Percentiles rank a stretch among this genome's conserved stretches.
phyloP scores from a whole-genome alignment of 495 filamentous ascomycete genomes.

The Neurospora sublineolata region DNA sequence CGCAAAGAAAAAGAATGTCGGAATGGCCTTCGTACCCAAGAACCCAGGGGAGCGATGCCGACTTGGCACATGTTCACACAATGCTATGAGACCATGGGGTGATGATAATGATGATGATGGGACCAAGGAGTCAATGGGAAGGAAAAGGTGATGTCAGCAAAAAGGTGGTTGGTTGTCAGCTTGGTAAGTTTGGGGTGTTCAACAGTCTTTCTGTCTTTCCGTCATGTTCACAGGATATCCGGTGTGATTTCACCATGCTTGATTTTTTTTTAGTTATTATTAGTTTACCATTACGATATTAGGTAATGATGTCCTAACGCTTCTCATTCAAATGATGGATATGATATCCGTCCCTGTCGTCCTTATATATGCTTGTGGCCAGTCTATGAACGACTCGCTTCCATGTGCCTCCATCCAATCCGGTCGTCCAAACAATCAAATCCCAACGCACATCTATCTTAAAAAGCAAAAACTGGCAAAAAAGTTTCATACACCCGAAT shows the following conservation, averaged over 20 bases:
- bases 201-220: neutral
- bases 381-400: neutral
- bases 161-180: neutral
- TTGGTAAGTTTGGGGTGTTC: neutral
- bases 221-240: neutral
- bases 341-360: neutral
- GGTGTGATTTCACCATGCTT: neutral
- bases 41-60: neutral
- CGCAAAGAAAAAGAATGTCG: neutral
- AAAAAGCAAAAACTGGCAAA: neutral
- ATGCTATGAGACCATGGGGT: neutral
- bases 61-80: neutral
- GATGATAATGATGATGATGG: neutral
- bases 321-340: neutral
- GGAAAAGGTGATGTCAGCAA: neutral
- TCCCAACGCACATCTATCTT: neutral
- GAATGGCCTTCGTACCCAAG: neutral
- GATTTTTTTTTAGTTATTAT: neutral
- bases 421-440: neutral
- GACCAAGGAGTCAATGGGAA: neutral
- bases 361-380: neutral
- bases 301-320: neutral
- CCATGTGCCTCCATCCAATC: neutral
- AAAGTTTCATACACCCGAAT: neutral
- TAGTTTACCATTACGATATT: neutral